phyloP scores from a whole-genome alignment of 495 filamentous ascomycete species.

The Daldinia vernicosa region DNA sequence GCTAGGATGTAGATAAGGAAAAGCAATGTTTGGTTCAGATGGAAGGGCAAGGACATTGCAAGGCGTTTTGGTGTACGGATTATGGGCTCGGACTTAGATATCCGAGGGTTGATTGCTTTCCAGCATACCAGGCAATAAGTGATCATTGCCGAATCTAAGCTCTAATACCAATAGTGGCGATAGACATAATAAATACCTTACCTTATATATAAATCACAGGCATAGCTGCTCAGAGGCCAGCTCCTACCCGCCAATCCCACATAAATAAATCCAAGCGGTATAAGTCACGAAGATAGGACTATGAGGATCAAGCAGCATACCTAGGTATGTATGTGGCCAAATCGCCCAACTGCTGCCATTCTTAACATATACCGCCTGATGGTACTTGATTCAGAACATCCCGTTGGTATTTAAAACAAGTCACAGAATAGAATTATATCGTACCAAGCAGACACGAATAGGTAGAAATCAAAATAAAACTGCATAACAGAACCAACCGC shows the following conservation, averaged over 20 bases:
- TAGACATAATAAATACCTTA: slow-evolving; percentile 2
- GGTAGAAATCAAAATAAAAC: neutral
- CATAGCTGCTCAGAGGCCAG: neutral
- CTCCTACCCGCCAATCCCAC: neutral
- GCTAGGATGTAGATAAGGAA: neutral
- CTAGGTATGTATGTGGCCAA: neutral
- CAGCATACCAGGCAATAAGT: neutral
- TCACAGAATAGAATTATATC: neutral
- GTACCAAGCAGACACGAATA: neutral
- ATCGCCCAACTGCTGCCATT: neutral
- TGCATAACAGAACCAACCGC: neutral
- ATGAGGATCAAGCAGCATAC: neutral
- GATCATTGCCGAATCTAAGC: slow-evolving; percentile 4
- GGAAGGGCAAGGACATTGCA: slow-evolving; percentile 4
- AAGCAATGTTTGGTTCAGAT: neutral
- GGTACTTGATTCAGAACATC: neutral
- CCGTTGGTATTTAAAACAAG: neutral
- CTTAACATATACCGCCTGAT: neutral
- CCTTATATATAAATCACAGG: neutral
- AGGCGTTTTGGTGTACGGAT: slow-evolving; percentile 26
- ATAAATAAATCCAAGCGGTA: neutral
- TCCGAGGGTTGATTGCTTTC: slow-evolving; percentile 1
- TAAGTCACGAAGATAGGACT: neutral
- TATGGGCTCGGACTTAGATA: neutral
- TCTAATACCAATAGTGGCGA: neutral